Conservation (phyloP, 352 stramenopile species). For the Phytophthora ohioensis region DNA sequence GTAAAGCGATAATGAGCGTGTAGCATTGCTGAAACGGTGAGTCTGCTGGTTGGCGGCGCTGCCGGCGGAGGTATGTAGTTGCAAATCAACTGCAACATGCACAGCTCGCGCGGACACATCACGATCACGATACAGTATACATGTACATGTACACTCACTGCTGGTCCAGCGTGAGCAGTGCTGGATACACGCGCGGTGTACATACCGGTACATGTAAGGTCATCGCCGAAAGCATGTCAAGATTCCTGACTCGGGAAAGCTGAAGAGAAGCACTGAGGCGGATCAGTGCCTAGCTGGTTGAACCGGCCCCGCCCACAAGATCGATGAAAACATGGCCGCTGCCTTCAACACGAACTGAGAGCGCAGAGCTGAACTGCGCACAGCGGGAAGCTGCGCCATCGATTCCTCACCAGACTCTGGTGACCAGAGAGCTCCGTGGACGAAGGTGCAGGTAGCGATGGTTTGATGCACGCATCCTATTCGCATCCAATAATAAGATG, state of each 20-base stretch:
- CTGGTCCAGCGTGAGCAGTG: too few relatives aligned
- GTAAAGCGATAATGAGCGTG: constrained; percentile 6
- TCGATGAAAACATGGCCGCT: not conserved
- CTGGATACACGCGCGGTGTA: too few relatives aligned
- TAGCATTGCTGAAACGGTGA: not conserved
- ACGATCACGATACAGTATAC: not conserved
- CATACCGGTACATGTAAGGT: too few relatives aligned
- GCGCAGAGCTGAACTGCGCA: not conserved
- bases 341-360: not conserved
- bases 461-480: not conserved
- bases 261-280: too few relatives aligned
- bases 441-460: not conserved
- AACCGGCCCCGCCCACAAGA: too few relatives aligned
- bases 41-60: not conserved
- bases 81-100: constrained; percentile 1
- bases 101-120: not conserved
- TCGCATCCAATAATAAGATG: too few relatives aligned
- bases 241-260: not conserved
- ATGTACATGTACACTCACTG: not conserved
- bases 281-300: too few relatives aligned
- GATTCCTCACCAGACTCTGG: not conserved
- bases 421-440: too few relatives aligned
- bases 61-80: not conserved
- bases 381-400: not conserved
- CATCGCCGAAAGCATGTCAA: not conserved